Percentiles rank a stretch among this genome's conserved stretches.
phyloP scores from a whole-genome alignment of 306 rosid genomes.

The Quercus gilva region DNA sequence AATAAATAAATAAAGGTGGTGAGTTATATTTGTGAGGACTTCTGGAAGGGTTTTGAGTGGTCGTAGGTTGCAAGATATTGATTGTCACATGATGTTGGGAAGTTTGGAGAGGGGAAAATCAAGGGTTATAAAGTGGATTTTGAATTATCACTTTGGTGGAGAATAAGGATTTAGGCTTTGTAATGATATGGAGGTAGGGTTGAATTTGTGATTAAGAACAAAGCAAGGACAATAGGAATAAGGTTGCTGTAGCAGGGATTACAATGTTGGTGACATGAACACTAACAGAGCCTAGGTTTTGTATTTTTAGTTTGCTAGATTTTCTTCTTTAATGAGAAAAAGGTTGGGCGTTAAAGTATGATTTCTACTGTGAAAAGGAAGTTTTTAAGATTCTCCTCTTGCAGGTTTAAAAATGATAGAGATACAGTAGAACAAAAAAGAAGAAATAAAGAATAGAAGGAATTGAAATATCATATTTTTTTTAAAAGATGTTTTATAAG shows the following conservation, averaged over 20 bases:
- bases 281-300: neutral
- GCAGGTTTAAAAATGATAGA: neutral
- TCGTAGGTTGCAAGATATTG: neutral
- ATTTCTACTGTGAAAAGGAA: neutral
- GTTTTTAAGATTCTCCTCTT: neutral
- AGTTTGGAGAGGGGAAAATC: neutral
- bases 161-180: neutral
- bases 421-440: neutral
- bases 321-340: neutral
- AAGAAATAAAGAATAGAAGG: neutral
- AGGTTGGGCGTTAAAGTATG: neutral
- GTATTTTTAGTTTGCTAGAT: neutral
- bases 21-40: too few relatives aligned
- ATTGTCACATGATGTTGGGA: neutral
- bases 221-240: neutral
- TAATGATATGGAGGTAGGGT: neutral
- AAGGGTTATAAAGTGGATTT: neutral
- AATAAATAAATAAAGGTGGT: too few relatives aligned
- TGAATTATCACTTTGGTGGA: neutral
- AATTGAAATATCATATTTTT: neutral
- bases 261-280: too few relatives aligned
- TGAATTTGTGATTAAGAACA: neutral
- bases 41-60: neutral
- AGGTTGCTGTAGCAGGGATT: too few relatives aligned
- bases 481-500: too few relatives aligned